Evolutionary conservation across 1,284 basidiomycete species (phyloP), one percentile per base, ranked within the genome.

Genomic region (Rhodotorula sp.): DNA sequence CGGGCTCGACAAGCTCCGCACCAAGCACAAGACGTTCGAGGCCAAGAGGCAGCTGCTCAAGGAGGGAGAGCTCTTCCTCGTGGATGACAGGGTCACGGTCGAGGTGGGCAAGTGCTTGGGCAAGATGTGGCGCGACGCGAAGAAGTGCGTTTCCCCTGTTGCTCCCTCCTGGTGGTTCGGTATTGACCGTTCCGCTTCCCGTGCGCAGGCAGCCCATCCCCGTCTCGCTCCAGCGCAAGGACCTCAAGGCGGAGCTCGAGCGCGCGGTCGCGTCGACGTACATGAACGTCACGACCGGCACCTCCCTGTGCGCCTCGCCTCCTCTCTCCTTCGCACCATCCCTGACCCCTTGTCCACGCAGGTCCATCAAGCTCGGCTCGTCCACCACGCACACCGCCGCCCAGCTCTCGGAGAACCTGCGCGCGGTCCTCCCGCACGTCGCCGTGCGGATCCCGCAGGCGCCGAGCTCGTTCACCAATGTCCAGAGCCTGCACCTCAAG

Each of bases 21-120:
- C 91, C 48, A 96, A 96, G 83, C 95, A 92, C 85, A 93, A 91
- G 83, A 88, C 92, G 22, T 98, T 88, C 79, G 96, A 98, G 81
- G 93, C 94, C 3, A 86, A 94, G 57, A 84, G 95, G 58, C 84
- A 91, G 80, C 83, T 99, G 48, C 83, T 96, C 77, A 90, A 90
- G 80, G 93, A 96, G 80, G 91, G 97, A 78, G 94, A 90, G 12
- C 80, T 98, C 73, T 99, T 98, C 83, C 85, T 99, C 48, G 94
- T 92, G 32, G 96, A 99, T 82, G 91, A 96, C 76, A 85, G 94
- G 51, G 87, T 99, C 51, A 84, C 97, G 36, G 89, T 91, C n/a
- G 83, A 94, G 67, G 85, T 98, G 72, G 96, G 96, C 5, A 88
- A 88, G 71, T 82, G 97, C 59, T 85, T 98, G 10, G 97, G 96